A percentile compares a stretch with the other conserved stretches of the same genome.
These are phyloP conservation scores for Arxiozyma heterogenica DNA, from an alignment of 1,139 yeast species.

Conservation along the genomic window DNA sequence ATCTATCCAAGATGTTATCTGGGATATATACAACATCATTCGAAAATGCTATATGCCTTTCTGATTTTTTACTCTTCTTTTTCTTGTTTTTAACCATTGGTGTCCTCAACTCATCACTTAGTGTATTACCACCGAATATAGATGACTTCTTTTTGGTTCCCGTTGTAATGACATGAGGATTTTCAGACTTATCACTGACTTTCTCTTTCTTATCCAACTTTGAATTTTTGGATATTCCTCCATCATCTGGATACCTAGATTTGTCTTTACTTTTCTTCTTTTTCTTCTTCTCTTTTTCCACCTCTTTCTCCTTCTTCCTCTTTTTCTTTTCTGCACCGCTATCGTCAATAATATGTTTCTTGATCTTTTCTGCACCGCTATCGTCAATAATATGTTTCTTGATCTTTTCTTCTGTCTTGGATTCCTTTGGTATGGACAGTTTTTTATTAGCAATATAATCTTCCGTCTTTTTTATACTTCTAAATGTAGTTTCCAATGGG, in stretches of 20 bases:
- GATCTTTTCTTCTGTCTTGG: not conserved
- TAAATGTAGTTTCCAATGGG: slow-evolving; percentile 10
- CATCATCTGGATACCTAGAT: slow-evolving; percentile 1
- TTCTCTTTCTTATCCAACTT: slow-evolving; percentile 5
- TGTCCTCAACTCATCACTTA: not conserved
- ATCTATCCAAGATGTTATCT: not conserved
- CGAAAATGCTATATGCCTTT: slow-evolving; percentile 16
- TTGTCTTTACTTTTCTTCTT: slow-evolving; percentile 5
- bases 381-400: not conserved
- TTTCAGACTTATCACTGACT: slow-evolving; percentile 1
- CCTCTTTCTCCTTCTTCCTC: slow-evolving; percentile 6
- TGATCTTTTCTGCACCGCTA: not conserved
- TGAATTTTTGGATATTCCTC: slow-evolving; percentile 1
- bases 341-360: not conserved
- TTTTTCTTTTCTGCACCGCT: slow-evolving; percentile 5
- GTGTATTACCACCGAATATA: slow-evolving; percentile 23
- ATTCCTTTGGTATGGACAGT: not conserved
- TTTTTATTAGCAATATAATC: not conserved
- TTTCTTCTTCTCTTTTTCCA: slow-evolving; percentile 4
- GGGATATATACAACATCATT: slow-evolving; percentile 15
- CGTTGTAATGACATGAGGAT: slow-evolving; percentile 3
- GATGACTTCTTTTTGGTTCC: slow-evolving; percentile 29
- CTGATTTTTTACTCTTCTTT: slow-evolving; percentile 6
- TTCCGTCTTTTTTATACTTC: not conserved
- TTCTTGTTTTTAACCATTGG: slow-evolving; percentile 3